A percentile compares a stretch with the other conserved stretches of the same genome.
Evolutionary conservation across 345 rosid species (phyloP).

Genomic region (Iberis pinnata): DNA sequence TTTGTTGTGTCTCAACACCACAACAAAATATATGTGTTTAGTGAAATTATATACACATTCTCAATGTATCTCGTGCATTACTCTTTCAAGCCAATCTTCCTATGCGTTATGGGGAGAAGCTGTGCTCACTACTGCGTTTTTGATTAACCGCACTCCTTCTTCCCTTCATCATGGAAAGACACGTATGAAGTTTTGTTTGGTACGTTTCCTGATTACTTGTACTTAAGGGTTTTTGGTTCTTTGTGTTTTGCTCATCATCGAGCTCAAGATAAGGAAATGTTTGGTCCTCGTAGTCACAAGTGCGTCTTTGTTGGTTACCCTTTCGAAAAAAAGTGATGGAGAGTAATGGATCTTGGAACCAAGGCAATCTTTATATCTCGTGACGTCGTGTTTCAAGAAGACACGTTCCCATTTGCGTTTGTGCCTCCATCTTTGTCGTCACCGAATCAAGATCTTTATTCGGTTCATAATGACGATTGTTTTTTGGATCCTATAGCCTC

Average conservation of each 20-base stretch:
- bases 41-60: not conserved
- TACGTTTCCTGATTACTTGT: not conserved
- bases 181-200: too few relatives aligned
- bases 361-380: not conserved
- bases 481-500: too few relatives aligned
- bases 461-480: too few relatives aligned
- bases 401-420: not conserved
- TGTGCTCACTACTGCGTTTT: not conserved
- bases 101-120: not conserved
- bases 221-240: not conserved
- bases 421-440: not conserved
- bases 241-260: not conserved
- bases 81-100: not conserved
- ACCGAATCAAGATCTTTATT: too few relatives aligned
- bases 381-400: not conserved
- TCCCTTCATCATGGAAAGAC: not conserved
- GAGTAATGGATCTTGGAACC: not conserved
- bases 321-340: not conserved
- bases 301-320: not conserved
- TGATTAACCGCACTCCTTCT: not conserved
- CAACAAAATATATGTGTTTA: not conserved
- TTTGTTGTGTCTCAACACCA: not conserved
- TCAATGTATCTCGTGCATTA: not conserved
- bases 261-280: not conserved
- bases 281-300: not conserved